A percentile compares a stretch with the other conserved stretches of the same genome.
Conservation (phyloP, 768 basidiomycete species). For the Hygrocybe coccinea region DNA sequence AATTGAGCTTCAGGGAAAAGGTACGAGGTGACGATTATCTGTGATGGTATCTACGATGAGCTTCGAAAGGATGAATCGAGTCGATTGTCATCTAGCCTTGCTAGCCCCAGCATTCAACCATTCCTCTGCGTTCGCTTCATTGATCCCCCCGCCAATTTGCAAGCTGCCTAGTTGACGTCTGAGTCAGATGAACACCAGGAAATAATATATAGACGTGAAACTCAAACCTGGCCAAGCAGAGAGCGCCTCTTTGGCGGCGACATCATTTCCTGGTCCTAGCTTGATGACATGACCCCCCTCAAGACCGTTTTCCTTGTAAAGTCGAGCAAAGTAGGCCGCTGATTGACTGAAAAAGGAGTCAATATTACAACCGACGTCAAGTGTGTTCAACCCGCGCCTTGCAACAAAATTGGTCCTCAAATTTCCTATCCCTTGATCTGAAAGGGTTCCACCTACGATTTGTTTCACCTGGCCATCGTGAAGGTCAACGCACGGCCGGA, state of each 20-base stretch:
- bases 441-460: slow-evolving; percentile 93
- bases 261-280: slow-evolving; percentile 85
- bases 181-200: slow-evolving; percentile 1
- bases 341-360: slow-evolving; percentile 62
- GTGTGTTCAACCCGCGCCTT: slow-evolving; percentile 53
- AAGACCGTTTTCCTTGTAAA: slow-evolving; percentile 68
- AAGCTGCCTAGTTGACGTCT: slow-evolving; percentile 51
- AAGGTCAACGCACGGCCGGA: slow-evolving; percentile 94
- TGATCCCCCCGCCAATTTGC: slow-evolving; percentile 94
- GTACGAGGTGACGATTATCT: slow-evolving; percentile 98
- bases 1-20: slow-evolving; percentile 85
- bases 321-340: slow-evolving; percentile 69
- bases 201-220: neutral
- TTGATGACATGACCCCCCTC: slow-evolving; percentile 95
- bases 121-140: slow-evolving; percentile 65
- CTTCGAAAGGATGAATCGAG: neutral
- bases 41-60: too few species aligned
- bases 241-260: slow-evolving; percentile 81
- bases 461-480: slow-evolving; percentile 96
- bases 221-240: slow-evolving; percentile 71
- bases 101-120: slow-evolving; percentile 90
- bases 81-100: slow-evolving; percentile 49
- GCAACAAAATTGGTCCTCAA: slow-evolving; percentile 90
- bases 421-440: slow-evolving; percentile 51
- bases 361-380: too few species aligned